phyloP scores from a whole-genome alignment of 2,329 filamentous ascomycete species.

The Mycosphaerella sp. region DNA sequence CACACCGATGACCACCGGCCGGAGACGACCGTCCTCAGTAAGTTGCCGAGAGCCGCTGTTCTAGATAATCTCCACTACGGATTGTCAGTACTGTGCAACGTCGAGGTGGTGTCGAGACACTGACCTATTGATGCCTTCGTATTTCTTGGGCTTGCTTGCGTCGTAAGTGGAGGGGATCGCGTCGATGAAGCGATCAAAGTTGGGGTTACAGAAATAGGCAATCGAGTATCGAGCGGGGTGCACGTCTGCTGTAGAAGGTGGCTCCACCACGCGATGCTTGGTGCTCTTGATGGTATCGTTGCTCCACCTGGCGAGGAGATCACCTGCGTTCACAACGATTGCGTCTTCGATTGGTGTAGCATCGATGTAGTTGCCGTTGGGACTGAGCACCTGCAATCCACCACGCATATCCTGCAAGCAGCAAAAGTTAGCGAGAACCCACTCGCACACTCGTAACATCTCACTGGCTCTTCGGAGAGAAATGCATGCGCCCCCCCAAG shows the following conservation, averaged over 20 bases:
- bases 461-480: neutral
- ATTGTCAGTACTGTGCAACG: constrained; percentile 4
- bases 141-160: constrained; percentile 64
- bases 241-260: constrained; percentile 52
- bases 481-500: neutral
- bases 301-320: constrained; percentile 70
- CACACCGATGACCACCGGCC: neutral
- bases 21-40: constrained; percentile 26
- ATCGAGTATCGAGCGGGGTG: constrained; percentile 70
- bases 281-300: constrained; percentile 91
- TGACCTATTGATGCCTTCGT: constrained; percentile 58
- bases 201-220: constrained; percentile 89
- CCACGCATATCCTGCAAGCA: constrained; percentile 46
- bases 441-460: neutral
- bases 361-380: constrained; percentile 69
- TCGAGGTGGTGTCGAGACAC: constrained; percentile 1
- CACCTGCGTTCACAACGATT: constrained; percentile 83
- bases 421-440: neutral
- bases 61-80: constrained; percentile 68
- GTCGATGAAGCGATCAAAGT: constrained; percentile 68
- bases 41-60: constrained; percentile 70
- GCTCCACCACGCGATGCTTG: constrained; percentile 83
- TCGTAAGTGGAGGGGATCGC: constrained; percentile 73
- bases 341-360: constrained; percentile 75
- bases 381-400: constrained; percentile 59